Conservation (phyloP, 257 asterid genomes). For the Ligustrum vulgare region DNA sequence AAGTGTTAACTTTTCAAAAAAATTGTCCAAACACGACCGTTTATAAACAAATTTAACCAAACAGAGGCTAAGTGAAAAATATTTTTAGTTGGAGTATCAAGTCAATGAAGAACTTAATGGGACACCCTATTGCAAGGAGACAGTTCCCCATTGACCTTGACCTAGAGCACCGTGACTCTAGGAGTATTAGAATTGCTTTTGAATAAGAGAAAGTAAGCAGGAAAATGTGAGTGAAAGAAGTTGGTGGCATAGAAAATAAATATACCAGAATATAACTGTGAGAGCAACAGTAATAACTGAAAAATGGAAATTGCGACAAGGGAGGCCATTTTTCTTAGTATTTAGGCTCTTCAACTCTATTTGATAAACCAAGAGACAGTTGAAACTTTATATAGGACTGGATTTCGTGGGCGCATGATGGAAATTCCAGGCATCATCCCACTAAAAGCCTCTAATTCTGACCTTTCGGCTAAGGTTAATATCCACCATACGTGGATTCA, state of each 20-base stretch:
- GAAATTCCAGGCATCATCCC: constrained; percentile 27
- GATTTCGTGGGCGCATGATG: neutral
- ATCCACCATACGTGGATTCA: constrained; percentile 27
- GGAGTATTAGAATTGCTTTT: no score
- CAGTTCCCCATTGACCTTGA: no score
- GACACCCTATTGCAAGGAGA: no score
- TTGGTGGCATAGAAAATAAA: neutral
- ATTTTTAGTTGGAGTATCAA: no score
- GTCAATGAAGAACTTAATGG: no score
- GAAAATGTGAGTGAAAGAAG: neutral
- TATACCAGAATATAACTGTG: constrained; percentile 48
- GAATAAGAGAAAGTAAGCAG: neutral
- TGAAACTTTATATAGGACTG: constrained; percentile 11
- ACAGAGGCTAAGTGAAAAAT: no score
- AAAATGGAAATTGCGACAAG: constrained; percentile 29
- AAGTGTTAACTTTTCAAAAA: no score
- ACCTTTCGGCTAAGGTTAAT: constrained; percentile 29
- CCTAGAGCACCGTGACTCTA: no score
- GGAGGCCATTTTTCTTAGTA: constrained; percentile 32
- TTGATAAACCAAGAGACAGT: neutral
- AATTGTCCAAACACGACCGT: no score
- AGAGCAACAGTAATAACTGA: constrained; percentile 47
- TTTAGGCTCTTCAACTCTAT: neutral
- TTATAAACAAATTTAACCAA: no score
- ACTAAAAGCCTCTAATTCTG: constrained; percentile 32